Percentiles rank a stretch among this genome's conserved stretches.
These are phyloP conservation scores for Penicillium daleae DNA, from an alignment of 495 filamentous ascomycete species.

Conservation along the genomic window DNA sequence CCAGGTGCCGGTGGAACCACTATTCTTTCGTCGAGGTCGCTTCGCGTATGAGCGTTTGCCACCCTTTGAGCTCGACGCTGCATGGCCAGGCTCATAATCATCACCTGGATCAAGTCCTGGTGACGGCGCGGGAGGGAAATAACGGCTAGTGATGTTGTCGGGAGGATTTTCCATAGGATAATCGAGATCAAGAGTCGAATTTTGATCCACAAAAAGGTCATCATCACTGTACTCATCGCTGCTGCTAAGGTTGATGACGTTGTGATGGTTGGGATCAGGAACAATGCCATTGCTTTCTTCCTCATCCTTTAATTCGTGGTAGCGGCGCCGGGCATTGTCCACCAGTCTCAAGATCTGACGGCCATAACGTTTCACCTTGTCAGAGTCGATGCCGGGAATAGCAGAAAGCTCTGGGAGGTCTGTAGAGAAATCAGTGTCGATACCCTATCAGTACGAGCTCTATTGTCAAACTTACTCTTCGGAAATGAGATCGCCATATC, in stretches of 20 bases:
- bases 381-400: slow-evolving; percentile 70
- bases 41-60: slow-evolving; percentile 37
- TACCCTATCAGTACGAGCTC: not conserved
- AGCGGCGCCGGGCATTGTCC: slow-evolving; percentile 55
- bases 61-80: slow-evolving; percentile 27
- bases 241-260: slow-evolving; percentile 70
- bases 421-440: slow-evolving; percentile 20
- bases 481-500: slow-evolving; percentile 84
- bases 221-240: slow-evolving; percentile 62
- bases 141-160: slow-evolving; percentile 44
- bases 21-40: slow-evolving; percentile 36
- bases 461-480: slow-evolving; percentile 47
- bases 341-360: slow-evolving; percentile 67
- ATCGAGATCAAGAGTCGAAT: slow-evolving; percentile 40
- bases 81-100: slow-evolving; percentile 26
- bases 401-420: slow-evolving; percentile 58
- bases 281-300: slow-evolving; percentile 50
- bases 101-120: slow-evolving; percentile 30
- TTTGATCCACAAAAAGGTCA: slow-evolving; percentile 46
- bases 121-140: slow-evolving; percentile 45
- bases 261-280: slow-evolving; percentile 61
- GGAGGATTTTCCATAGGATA: slow-evolving; percentile 22
- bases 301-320: slow-evolving; percentile 60
- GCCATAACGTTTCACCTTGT: slow-evolving; percentile 74
- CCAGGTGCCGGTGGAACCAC: slow-evolving; percentile 27